Evolutionary conservation across 352 stramenopile species (phyloP).

Genomic region (Blastocystis hominis): DNA sequence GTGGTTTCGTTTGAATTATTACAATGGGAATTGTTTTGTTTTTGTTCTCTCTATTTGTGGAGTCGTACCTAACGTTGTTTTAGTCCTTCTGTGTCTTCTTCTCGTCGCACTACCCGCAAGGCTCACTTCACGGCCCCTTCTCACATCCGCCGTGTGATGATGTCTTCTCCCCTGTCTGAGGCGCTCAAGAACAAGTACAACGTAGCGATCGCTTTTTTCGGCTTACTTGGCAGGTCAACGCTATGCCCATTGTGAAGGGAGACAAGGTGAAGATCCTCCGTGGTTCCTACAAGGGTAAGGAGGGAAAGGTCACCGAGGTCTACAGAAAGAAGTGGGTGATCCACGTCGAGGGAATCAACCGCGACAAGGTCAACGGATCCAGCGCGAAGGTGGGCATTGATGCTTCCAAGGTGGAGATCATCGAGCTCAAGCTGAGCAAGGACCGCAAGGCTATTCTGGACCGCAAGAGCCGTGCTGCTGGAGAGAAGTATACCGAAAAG

Average conservation of each 20-base stretch:
- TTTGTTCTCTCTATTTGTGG: neutral
- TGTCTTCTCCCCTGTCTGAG: conserved; percentile 94
- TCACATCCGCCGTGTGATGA: conserved; percentile 84
- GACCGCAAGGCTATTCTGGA: conserved; percentile 96
- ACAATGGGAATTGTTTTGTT: neutral
- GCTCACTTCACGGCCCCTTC: conserved; percentile 95
- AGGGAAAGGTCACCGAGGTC: conserved; percentile 89
- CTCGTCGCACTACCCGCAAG: conserved; percentile 94
- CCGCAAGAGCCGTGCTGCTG: conserved; percentile 80
- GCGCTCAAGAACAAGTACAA: conserved; percentile 97
- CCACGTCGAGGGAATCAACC: conserved; percentile 92
- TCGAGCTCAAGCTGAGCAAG: conserved; percentile 99
- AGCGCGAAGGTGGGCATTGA: conserved; percentile 90
- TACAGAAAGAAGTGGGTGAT: conserved; percentile 99
- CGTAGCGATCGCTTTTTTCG: conserved; percentile 72
- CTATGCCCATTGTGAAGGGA: conserved; percentile 94
- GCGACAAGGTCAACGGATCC: conserved; percentile 93
- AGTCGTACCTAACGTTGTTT: neutral
- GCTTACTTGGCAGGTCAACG: conserved; percentile 75
- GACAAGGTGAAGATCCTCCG: conserved; percentile 95
- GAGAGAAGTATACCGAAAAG: conserved; percentile 55
- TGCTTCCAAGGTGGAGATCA: conserved; percentile 95
- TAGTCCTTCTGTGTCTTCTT: conserved; percentile 68
- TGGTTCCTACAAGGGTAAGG: conserved; percentile 88
- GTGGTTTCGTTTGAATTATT: neutral